phyloP scores from a whole-genome alignment of 345 rosid genomes.

The Boechera divaricarpa region DNA sequence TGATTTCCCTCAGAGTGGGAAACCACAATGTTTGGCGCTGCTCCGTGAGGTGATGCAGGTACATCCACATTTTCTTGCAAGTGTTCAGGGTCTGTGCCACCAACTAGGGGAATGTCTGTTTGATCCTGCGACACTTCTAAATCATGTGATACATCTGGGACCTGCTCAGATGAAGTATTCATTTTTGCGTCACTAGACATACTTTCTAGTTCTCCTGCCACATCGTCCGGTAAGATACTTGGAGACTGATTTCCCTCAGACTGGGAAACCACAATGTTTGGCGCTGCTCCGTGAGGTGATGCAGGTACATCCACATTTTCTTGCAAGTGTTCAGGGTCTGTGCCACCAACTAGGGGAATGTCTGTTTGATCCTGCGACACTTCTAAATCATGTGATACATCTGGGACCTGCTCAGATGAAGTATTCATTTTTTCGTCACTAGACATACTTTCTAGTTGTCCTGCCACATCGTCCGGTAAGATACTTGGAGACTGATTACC shows the following conservation, averaged over 20 bases:
- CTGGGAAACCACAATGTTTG: too few relatives aligned
- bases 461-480: background rate
- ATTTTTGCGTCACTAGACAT: background rate
- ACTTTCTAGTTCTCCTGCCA: background rate
- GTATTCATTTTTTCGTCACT: background rate
- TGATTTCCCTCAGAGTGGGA: too few relatives aligned
- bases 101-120: conserved; percentile 26
- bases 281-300: too few relatives aligned
- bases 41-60: too few relatives aligned
- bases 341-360: conserved; percentile 29
- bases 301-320: background rate
- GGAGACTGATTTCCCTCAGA: background rate
- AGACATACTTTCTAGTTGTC: background rate
- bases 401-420: background rate
- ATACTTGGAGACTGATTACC: conserved; percentile 10
- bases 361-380: conserved; percentile 28
- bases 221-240: background rate
- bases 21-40: too few relatives aligned
- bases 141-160: conserved; percentile 9
- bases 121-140: conserved; percentile 22
- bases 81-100: conserved; percentile 32
- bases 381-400: conserved; percentile 11
- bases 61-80: background rate
- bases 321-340: conserved; percentile 26
- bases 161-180: conserved; percentile 7